Evolutionary conservation across 2,329 filamentous ascomycete species (phyloP).

Genomic region (Ophiostoma montium): DNA sequence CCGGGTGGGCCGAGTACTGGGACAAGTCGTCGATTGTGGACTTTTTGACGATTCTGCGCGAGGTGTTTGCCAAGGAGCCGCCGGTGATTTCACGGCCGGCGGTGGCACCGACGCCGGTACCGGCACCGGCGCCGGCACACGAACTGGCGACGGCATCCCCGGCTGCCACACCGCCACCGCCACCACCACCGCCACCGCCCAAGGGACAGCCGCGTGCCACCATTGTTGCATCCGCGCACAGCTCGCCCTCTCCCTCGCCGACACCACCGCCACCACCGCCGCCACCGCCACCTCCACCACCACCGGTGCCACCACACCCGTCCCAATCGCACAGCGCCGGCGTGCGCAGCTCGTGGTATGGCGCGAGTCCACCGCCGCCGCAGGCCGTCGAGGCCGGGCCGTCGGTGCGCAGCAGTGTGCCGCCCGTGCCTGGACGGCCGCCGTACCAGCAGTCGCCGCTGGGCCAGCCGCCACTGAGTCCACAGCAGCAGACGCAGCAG

Average conservation of each 20-base stretch:
- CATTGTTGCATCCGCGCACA: background rate
- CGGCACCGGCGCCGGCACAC: constrained; percentile 57
- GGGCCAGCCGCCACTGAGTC: constrained; percentile 16
- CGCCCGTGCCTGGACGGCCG: constrained; percentile 11
- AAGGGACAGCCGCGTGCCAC: constrained; percentile 24
- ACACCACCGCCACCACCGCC: constrained; percentile 4
- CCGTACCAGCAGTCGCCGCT: constrained; percentile 14
- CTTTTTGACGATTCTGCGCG: constrained; percentile 67
- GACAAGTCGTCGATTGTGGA: constrained; percentile 82
- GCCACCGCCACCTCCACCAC: background rate
- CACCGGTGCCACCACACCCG: constrained; percentile 11
- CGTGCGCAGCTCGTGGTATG: constrained; percentile 9
- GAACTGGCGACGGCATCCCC: constrained; percentile 31
- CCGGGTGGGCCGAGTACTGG: constrained; percentile 79
- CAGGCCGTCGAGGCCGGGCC: constrained; percentile 6
- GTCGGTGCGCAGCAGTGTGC: background rate
- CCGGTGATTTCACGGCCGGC: constrained; percentile 67
- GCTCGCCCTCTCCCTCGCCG: constrained; percentile 8
- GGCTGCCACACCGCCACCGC: background rate
- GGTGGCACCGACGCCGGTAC: constrained; percentile 22
- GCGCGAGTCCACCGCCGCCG: constrained; percentile 5
- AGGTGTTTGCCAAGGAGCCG: constrained; percentile 88
- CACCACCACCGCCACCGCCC: constrained; percentile 36
- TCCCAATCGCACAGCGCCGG: background rate
- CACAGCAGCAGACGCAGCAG: constrained; percentile 9